phyloP scores from a whole-genome alignment of 2,329 filamentous ascomycete genomes.

The Gnomoniopsis smithogilvyi region DNA sequence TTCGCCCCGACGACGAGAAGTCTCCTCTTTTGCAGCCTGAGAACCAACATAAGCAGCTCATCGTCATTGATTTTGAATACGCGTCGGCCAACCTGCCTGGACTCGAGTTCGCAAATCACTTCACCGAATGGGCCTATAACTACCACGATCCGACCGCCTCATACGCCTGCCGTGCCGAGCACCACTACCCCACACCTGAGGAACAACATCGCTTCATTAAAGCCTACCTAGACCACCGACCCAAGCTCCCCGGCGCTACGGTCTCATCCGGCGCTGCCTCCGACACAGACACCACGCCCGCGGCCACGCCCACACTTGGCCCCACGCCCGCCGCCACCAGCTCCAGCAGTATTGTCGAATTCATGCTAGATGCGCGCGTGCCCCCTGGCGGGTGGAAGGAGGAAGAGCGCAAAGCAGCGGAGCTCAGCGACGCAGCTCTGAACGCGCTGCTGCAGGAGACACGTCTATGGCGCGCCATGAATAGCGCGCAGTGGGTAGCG shows the following conservation, averaged over 20 bases:
- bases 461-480: slow-evolving; percentile 80
- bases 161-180: slow-evolving; percentile 63
- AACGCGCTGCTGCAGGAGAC: slow-evolving; percentile 73
- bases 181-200: slow-evolving; percentile 79
- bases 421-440: slow-evolving; percentile 64
- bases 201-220: slow-evolving; percentile 83
- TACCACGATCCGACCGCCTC: slow-evolving; percentile 73
- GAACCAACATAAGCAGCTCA: slow-evolving; percentile 92
- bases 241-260: slow-evolving; percentile 46
- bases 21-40: slow-evolving; percentile 85
- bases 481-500: slow-evolving; percentile 86
- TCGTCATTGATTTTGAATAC: slow-evolving; percentile 99
- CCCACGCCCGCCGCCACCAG: slow-evolving; percentile 31
- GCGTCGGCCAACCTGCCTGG: slow-evolving; percentile 84
- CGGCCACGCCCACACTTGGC: slow-evolving; percentile 37
- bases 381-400: slow-evolving; percentile 56
- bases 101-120: slow-evolving; percentile 95
- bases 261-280: slow-evolving; percentile 28
- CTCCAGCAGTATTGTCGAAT: slow-evolving; percentile 58
- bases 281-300: slow-evolving; percentile 46
- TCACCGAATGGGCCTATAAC: slow-evolving; percentile 97
- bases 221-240: slow-evolving; percentile 80
- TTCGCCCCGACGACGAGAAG: slow-evolving; percentile 64
- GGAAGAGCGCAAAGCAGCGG: slow-evolving; percentile 60
- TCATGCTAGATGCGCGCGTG: slow-evolving; percentile 77